Evolutionary conservation across 768 basidiomycete species (phyloP).

Genomic region (Serendipita indica): DNA sequence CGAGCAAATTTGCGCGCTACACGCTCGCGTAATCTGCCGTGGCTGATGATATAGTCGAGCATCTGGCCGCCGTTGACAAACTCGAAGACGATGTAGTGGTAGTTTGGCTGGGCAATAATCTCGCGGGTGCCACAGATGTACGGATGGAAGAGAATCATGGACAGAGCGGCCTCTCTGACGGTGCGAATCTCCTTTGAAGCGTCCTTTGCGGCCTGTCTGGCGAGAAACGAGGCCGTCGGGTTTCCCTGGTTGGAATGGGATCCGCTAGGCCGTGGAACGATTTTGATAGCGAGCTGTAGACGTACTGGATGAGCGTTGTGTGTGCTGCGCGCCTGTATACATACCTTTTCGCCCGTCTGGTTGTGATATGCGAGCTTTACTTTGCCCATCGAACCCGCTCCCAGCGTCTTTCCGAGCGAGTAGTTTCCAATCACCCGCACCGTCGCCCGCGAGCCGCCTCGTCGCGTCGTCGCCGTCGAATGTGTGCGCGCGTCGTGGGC

Average conservation of each 20-base stretch:
- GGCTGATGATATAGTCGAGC: slow-evolving; percentile 99
- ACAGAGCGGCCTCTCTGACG: slow-evolving; percentile 87
- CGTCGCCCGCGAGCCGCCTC: not conserved
- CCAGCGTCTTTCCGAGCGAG: slow-evolving; percentile 10
- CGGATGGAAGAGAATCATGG: slow-evolving; percentile 91
- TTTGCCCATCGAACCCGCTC: slow-evolving; percentile 11
- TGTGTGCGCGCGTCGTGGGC: not conserved
- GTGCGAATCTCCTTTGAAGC: slow-evolving; percentile 94
- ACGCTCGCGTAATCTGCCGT: slow-evolving; percentile 86
- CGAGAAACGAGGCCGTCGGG: slow-evolving; percentile 41
- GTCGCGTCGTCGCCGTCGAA: not conserved
- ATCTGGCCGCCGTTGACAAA: slow-evolving; percentile 99
- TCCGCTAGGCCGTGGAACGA: slow-evolving; percentile 63
- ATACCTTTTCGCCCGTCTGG: slow-evolving; percentile 8
- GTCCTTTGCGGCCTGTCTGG: slow-evolving; percentile 75
- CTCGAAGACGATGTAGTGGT: slow-evolving; percentile 99
- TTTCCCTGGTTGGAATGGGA: slow-evolving; percentile 17
- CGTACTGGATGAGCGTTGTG: not conserved
- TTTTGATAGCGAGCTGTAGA: slow-evolving; percentile 89
- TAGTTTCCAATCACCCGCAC: slow-evolving; percentile 10
- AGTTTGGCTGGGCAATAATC: slow-evolving; percentile 93
- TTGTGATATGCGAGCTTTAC: slow-evolving; percentile 11
- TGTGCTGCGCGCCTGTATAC: not conserved
- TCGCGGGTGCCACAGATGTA: slow-evolving; percentile 99
- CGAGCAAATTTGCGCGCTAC: slow-evolving; percentile 95